phyloP scores from a whole-genome alignment of 192 early-diverging fungal species.

The Gryganskiella cystojenkinii region DNA sequence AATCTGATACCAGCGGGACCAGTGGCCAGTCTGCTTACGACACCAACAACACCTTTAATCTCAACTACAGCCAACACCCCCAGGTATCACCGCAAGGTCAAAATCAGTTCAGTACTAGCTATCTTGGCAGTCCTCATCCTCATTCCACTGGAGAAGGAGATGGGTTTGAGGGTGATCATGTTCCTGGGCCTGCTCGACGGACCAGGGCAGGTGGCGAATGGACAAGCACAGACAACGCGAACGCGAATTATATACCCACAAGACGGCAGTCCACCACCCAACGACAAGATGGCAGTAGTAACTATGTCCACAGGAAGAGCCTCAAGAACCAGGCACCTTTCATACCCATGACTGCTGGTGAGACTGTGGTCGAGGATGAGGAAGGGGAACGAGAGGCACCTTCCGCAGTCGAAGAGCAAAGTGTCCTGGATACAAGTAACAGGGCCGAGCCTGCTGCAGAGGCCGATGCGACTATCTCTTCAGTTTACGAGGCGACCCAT shows the following conservation, averaged over 20 bases:
- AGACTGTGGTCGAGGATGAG: conserved; percentile 3
- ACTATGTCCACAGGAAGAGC: too few relatives aligned
- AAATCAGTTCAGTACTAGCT: too few relatives aligned
- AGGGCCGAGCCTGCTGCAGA: neutral
- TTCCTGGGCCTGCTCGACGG: neutral
- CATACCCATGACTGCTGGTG: neutral
- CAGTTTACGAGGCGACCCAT: too few relatives aligned
- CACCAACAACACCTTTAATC: neutral
- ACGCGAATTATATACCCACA: neutral
- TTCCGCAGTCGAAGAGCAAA: neutral
- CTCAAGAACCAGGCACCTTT: neutral
- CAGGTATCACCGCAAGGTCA: too few relatives aligned
- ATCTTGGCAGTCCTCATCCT: too few relatives aligned
- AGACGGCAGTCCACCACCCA: neutral
- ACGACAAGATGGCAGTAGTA: too few relatives aligned
- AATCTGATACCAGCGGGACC: conserved; percentile 1
- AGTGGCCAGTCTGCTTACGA: neutral
- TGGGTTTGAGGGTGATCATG: neutral
- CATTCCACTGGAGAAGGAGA: neutral
- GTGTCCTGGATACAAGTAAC: neutral
- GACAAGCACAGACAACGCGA: neutral
- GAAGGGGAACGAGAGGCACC: neutral
- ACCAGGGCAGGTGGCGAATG: neutral
- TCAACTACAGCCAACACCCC: neutral
- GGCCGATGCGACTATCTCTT: too few relatives aligned